phyloP scores from a whole-genome alignment of 345 rosid species.

The Eucalyptus cloeziana region DNA sequence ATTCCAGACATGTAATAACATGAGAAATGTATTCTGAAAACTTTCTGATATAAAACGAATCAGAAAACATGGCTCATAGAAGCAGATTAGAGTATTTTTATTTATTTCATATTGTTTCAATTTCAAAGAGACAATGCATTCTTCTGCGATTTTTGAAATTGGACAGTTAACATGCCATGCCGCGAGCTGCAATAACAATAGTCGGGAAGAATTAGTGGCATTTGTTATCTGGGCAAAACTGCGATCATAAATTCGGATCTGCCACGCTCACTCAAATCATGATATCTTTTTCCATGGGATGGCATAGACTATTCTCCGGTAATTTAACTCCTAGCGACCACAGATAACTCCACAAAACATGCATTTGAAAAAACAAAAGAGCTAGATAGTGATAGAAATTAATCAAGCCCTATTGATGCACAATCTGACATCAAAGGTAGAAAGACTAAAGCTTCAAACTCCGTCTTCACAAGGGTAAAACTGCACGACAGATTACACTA shows the following conservation, averaged over 20 bases:
- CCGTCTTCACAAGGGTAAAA: background rate
- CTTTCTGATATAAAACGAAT: background rate
- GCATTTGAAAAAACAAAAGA: background rate
- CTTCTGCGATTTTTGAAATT: background rate
- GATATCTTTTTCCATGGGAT: background rate
- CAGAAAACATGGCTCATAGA: rapidly evolving
- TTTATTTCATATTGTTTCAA: background rate
- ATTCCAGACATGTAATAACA: background rate
- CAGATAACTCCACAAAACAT: background rate
- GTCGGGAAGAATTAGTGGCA: background rate
- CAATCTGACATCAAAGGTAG: background rate
- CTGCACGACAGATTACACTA: background rate
- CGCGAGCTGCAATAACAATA: background rate
- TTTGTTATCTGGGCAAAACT: rapidly evolving
- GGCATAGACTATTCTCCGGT: background rate
- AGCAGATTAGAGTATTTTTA: background rate
- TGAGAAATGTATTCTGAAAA: background rate
- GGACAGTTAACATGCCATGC: rapidly evolving
- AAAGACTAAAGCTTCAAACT: rapidly evolving
- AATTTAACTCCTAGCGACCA: background rate
- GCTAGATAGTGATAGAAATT: background rate
- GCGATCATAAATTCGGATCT: background rate
- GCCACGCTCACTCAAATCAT: background rate
- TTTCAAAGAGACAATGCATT: background rate
- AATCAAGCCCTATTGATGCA: background rate